A percentile compares a stretch with the other conserved stretches of the same genome.
Conservation (phyloP, 2,329 filamentous ascomycete genomes). For the Cercospora sp. region DNA sequence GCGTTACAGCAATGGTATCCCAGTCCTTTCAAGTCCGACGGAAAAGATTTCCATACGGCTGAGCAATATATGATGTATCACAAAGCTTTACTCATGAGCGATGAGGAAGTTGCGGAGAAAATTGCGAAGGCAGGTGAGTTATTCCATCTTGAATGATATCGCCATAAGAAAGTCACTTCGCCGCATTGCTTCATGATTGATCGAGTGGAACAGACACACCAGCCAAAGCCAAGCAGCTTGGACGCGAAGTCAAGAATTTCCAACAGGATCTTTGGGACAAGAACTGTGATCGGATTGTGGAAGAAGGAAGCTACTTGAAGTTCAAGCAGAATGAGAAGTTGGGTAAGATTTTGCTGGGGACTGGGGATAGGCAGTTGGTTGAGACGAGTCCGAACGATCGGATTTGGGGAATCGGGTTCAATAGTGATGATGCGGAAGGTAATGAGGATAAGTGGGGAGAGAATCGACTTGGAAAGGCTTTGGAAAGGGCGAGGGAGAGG, state of each 20-base stretch:
- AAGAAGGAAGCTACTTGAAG: conserved; percentile 39
- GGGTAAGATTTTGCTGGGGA: conserved; percentile 34
- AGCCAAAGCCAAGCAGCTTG: conserved; percentile 34
- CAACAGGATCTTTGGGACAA: conserved; percentile 35
- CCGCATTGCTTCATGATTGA: not conserved
- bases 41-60: conserved; percentile 25
- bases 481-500: conserved; percentile 39
- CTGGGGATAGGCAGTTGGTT: conserved; percentile 36
- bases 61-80: conserved; percentile 42
- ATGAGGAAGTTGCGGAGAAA: conserved; percentile 32
- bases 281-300: conserved; percentile 35
- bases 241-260: conserved; percentile 39
- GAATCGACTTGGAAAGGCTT: conserved; percentile 39
- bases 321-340: conserved; percentile 38
- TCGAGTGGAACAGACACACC: conserved; percentile 19
- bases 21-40: conserved; percentile 21
- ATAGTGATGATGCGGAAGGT: conserved; percentile 34
- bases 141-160: too few relatives aligned
- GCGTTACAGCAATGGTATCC: conserved; percentile 34
- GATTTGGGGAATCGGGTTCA: conserved; percentile 41
- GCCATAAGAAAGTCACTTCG: too few relatives aligned
- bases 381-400: conserved; percentile 42
- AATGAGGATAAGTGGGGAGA: conserved; percentile 37
- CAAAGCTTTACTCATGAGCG: conserved; percentile 40
- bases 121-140: conserved; percentile 28